A percentile compares a stretch with the other conserved stretches of the same genome.
These are phyloP conservation scores for Monilinia vaccinii-corymbosi DNA, from an alignment of 2,329 filamentous ascomycete genomes.

Conservation along the genomic window DNA sequence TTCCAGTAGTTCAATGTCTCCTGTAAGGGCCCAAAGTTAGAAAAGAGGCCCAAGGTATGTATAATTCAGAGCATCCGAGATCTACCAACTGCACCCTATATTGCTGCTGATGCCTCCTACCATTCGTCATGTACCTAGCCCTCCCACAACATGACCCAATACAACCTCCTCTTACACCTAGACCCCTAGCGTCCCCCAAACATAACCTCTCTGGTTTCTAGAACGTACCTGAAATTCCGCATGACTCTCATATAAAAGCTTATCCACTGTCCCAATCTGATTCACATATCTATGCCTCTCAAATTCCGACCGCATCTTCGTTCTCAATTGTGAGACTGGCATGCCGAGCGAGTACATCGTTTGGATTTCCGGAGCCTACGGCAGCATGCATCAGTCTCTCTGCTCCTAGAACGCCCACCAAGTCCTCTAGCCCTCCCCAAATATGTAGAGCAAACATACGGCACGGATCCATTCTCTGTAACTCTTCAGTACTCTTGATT, in stretches of 20 bases:
- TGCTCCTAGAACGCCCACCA: background rate
- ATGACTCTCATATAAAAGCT: constrained; percentile 83
- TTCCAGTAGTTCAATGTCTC: constrained; percentile 99
- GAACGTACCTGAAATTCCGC: constrained; percentile 77
- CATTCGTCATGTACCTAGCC: background rate
- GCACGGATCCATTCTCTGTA: constrained; percentile 96
- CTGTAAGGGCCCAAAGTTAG: constrained; percentile 37
- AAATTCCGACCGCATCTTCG: constrained; percentile 93
- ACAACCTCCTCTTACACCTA: background rate
- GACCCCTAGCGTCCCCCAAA: background rate
- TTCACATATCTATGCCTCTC: constrained; percentile 91
- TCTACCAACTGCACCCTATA: background rate
- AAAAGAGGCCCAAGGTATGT: background rate
- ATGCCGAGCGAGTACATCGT: constrained; percentile 92
- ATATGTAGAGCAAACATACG: constrained; percentile 46
- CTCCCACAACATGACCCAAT: background rate
- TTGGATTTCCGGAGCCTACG: constrained; percentile 89
- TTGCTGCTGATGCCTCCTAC: background rate
- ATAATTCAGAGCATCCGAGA: too few relatives aligned
- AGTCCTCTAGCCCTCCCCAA: background rate
- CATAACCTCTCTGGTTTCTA: background rate
- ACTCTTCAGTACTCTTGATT: constrained; percentile 72
- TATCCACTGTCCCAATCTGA: constrained; percentile 80
- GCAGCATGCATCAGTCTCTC: background rate
- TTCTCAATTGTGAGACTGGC: constrained; percentile 78